Evolutionary conservation across 1,139 yeast species (phyloP).

Genomic region (Wickerhamomyces sp.): DNA sequence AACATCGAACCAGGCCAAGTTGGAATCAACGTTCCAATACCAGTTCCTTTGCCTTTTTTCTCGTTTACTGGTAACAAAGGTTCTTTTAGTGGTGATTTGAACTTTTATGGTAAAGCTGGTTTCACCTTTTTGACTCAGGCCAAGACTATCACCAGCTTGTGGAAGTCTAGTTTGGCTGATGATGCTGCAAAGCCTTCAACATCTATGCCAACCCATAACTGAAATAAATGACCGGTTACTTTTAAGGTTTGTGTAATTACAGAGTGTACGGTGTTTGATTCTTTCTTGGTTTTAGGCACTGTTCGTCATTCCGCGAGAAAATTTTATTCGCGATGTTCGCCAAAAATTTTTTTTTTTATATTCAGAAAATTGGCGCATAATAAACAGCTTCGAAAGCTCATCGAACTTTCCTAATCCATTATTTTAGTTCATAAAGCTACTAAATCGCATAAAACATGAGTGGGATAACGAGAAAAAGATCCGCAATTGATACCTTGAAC

Average conservation of each 20-base stretch:
- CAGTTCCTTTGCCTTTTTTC: slow-evolving; percentile 83
- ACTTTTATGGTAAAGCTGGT: slow-evolving; percentile 77
- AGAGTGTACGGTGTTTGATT: no score
- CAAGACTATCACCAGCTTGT: slow-evolving; percentile 67
- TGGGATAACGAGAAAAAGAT: slow-evolving; percentile 12
- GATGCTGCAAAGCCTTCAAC: slow-evolving; percentile 47
- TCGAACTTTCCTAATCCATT: no score
- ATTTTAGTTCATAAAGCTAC: no score
- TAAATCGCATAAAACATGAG: no score
- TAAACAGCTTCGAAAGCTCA: no score
- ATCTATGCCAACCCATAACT: slow-evolving; percentile 55
- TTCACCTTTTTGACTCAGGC: slow-evolving; percentile 68
- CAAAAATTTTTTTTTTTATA: no score
- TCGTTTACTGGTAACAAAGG: slow-evolving; percentile 78
- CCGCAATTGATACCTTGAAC: slow-evolving; percentile 8
- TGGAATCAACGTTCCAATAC: slow-evolving; percentile 77
- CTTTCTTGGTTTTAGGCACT: no score
- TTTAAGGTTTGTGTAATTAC: no score
- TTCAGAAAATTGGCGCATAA: no score
- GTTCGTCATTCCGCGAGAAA: no score
- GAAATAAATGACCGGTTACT: no score
- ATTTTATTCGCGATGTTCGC: no score
- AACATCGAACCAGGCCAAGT: slow-evolving; percentile 74
- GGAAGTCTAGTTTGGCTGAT: slow-evolving; percentile 55
- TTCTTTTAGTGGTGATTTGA: slow-evolving; percentile 73